phyloP scores from a whole-genome alignment of 164 flowering plant genomes.

The Litsea cubeba region DNA sequence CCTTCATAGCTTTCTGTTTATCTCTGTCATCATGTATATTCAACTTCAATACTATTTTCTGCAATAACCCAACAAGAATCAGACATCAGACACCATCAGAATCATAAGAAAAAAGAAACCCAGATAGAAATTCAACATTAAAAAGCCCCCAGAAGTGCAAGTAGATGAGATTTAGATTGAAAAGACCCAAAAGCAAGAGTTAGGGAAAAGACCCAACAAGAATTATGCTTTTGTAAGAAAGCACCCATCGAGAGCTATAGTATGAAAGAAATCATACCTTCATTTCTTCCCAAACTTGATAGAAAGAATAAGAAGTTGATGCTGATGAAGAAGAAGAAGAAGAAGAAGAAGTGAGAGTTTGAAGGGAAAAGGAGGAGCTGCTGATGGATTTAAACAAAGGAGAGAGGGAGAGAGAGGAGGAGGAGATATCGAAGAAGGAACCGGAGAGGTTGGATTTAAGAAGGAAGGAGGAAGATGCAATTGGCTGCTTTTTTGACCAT shows the following conservation, averaged over 20 bases:
- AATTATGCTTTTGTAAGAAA: too few species aligned
- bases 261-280: background rate
- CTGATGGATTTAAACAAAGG: background rate
- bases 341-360: background rate
- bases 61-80: constrained; percentile 17
- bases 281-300: background rate
- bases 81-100: background rate
- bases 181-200: background rate
- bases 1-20: constrained; percentile 75
- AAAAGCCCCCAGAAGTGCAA: background rate
- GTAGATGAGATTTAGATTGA: too few species aligned
- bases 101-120: background rate
- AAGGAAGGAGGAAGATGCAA: background rate
- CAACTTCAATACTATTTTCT: constrained; percentile 72
- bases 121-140: background rate
- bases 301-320: background rate
- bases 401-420: background rate
- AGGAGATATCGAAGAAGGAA: background rate
- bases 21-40: constrained; percentile 65
- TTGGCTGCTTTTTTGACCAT: background rate
- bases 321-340: background rate
- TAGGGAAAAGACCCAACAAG: background rate
- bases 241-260: background rate
- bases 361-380: background rate
- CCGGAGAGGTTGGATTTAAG: background rate